Conservation (phyloP, 1,139 yeast species). For the Kodamaea alishanica region DNA sequence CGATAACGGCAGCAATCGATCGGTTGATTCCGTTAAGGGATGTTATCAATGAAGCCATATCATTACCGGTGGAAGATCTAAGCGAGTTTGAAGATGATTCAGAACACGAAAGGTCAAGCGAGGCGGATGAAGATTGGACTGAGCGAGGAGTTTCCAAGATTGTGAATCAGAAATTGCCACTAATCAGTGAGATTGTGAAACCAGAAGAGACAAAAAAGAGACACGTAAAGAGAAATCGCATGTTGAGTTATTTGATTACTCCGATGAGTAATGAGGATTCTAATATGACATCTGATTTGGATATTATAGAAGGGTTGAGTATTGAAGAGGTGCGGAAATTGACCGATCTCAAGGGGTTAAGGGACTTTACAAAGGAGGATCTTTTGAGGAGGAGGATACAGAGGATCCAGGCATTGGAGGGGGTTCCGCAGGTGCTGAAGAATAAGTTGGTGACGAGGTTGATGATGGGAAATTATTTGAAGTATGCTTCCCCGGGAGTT, state of each 20-base stretch:
- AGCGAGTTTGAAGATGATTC: constrained; percentile 26
- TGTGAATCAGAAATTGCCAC: constrained; percentile 44
- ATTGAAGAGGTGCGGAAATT: constrained; percentile 34
- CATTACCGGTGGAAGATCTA: constrained; percentile 48
- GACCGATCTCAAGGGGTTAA: constrained; percentile 38
- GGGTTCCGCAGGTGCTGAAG: constrained; percentile 51
- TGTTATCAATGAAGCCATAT: constrained; percentile 45
- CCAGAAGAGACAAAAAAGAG: constrained; percentile 30
- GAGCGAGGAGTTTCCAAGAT: constrained; percentile 60
- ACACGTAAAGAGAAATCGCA: constrained; percentile 1
- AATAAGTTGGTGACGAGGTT: constrained; percentile 63
- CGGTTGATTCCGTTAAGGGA: constrained; percentile 55
- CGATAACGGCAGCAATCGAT: constrained; percentile 52
- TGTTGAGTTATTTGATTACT: constrained; percentile 1
- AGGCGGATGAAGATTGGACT: constrained; percentile 24
- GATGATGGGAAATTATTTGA: constrained; percentile 71
- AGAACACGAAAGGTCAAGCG: constrained; percentile 12
- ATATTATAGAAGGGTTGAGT: constrained; percentile 36
- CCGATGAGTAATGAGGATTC: constrained; percentile 19
- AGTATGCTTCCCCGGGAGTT: constrained; percentile 37
- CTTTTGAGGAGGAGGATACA: constrained; percentile 56
- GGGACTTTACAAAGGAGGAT: constrained; percentile 50
- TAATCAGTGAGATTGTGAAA: constrained; percentile 48
- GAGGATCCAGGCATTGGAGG: constrained; percentile 46
- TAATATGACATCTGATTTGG: constrained; percentile 34